Evolutionary conservation across 2,329 filamentous ascomycete species (phyloP), one percentile per base, ranked within the genome.

Genomic region (Pseudocercospora musae): DNA sequence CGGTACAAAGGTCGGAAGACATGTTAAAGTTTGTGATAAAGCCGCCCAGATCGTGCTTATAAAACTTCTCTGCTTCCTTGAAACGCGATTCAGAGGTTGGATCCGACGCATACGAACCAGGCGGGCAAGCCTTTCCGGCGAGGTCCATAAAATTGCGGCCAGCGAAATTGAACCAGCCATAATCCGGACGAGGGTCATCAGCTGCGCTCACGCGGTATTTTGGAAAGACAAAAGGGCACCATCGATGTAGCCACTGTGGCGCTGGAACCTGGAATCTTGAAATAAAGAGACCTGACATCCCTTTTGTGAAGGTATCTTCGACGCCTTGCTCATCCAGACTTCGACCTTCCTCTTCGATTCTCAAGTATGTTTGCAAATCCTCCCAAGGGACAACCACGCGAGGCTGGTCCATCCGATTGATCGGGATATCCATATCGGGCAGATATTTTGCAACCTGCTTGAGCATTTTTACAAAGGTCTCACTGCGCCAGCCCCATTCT

Each of bases 1-100:
- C 85, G 62, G 87, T 87, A 73, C 87, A 90, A 37, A 89, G 78
- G 59, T 89, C 84, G 46, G 81, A 57, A n/a, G 40, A 48, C 1
- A 73, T 68, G 18, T 72, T 69, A 1, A 77, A 75, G 4, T 75
- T 77, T 1, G 72, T 73, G 4, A 76, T 69, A 77, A 76, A 8
- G 76, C 67, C 2, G 79, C 79, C 49, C 77, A 76, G 40, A 80
- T 74, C 55, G 81, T 78, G 15, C 73, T 74, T 25, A 77, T 80
- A 58, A 80, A 79, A 0, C 75, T 64, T 9, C 70, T 71, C 54
- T 75, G 74, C 10, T 81, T 70, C 49, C 77, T 71, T 10, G n/a
- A 53, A 18, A 25, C 44, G 31, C 15, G 29, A 18, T 37, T 44
- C 44, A 15, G 56, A 58, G 9, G 7, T 18, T 48, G 60, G 44